phyloP scores from a whole-genome alignment of 495 filamentous ascomycete genomes.

The Apodospora peruviana region DNA sequence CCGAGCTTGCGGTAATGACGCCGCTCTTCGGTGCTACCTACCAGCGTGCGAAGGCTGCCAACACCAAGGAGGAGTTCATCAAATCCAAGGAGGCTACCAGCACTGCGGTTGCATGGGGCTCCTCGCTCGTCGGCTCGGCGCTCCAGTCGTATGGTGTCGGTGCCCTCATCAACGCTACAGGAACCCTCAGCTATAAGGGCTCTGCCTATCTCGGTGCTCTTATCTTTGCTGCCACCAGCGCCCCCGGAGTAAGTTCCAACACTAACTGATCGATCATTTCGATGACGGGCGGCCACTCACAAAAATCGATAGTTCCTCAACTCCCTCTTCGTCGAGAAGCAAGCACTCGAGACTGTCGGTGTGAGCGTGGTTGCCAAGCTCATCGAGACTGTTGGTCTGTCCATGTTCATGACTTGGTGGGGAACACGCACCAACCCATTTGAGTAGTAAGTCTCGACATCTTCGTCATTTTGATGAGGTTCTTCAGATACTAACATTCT shows the following conservation, averaged over 20 bases:
- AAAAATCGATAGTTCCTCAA: constrained; percentile 60
- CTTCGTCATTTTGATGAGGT: not conserved
- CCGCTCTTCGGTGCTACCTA: constrained; percentile 95
- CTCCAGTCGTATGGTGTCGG: constrained; percentile 92
- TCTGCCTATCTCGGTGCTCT: constrained; percentile 88
- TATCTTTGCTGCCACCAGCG: constrained; percentile 85
- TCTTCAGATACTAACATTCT: not conserved
- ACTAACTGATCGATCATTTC: not conserved
- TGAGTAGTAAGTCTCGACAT: constrained; percentile 38
- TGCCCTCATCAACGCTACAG: constrained; percentile 91
- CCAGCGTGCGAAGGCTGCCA: constrained; percentile 82
- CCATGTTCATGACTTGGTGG: constrained; percentile 94
- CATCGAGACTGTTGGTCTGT: constrained; percentile 89
- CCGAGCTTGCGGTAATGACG: constrained; percentile 60
- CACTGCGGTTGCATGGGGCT: constrained; percentile 85
- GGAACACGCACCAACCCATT: constrained; percentile 87
- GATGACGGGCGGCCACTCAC: not conserved
- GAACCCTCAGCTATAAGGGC: constrained; percentile 91
- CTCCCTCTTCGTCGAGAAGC: constrained; percentile 85
- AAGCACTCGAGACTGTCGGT: constrained; percentile 81
- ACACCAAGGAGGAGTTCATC: constrained; percentile 94
- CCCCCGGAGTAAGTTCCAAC: constrained; percentile 67
- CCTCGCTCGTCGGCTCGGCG: constrained; percentile 80
- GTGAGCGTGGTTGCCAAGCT: constrained; percentile 75
- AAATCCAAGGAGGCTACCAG: constrained; percentile 86